Evolutionary conservation across 2,329 filamentous ascomycete species (phyloP).

Genomic region (Neopestalotiopsis sp.): DNA sequence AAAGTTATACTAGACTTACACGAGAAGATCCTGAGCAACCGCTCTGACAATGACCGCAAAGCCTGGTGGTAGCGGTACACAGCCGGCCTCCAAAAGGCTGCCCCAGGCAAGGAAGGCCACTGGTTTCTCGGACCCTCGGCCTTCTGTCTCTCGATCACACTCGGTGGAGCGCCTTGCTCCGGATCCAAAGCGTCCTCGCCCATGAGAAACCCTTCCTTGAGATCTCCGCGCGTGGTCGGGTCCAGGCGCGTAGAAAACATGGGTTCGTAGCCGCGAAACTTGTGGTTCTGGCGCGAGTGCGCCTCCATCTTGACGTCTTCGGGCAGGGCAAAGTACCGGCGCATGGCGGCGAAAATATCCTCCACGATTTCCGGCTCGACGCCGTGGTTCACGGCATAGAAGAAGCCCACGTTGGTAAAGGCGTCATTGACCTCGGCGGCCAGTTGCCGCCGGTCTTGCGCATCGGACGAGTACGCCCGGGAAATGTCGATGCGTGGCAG

Average conservation of each 20-base stretch:
- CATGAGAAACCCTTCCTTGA: conserved; percentile 20
- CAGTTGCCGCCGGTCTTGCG: not conserved
- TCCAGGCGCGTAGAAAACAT: conserved; percentile 20
- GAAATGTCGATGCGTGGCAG: conserved; percentile 15
- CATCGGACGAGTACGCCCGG: conserved; percentile 8
- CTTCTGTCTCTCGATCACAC: conserved; percentile 6
- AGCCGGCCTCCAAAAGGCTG: conserved; percentile 15
- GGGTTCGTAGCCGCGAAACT: conserved; percentile 20
- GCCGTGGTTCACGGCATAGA: conserved; percentile 19
- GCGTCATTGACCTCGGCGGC: conserved; percentile 14
- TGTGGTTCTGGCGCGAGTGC: conserved; percentile 18
- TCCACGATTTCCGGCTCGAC: not conserved
- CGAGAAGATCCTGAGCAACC: conserved; percentile 15
- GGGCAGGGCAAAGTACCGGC: conserved; percentile 11
- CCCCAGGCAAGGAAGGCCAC: conserved; percentile 14
- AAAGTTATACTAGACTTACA: not conserved
- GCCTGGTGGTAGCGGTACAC: conserved; percentile 14
- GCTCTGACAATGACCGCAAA: conserved; percentile 7
- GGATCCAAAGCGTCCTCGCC: conserved; percentile 18
- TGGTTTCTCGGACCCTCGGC: conserved; percentile 15
- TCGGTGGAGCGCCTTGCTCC: conserved; percentile 13
- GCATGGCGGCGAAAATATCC: conserved; percentile 17
- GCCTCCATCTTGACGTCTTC: conserved; percentile 17
- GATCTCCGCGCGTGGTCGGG: conserved; percentile 17
- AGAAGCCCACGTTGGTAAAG: conserved; percentile 16